Evolutionary conservation across 2,329 filamentous ascomycete species (phyloP).

Genomic region (Capronia americana): DNA sequence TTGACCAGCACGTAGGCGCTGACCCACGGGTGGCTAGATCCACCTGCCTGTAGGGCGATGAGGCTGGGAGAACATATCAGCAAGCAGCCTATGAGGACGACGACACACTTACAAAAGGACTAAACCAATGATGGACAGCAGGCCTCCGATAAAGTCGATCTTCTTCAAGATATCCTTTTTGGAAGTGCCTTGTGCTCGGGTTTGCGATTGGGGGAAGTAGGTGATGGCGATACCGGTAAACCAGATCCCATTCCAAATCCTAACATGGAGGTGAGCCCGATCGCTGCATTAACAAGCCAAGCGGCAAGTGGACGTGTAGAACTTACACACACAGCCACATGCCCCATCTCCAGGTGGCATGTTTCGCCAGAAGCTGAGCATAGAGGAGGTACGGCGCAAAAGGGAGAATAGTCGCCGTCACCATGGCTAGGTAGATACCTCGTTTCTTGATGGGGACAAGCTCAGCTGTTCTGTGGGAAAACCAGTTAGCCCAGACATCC

Average conservation of each 20-base stretch:
- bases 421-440: slow-evolving; percentile 22
- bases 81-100: neutral
- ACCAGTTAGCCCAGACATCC: too few relatives aligned
- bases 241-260: slow-evolving; percentile 16
- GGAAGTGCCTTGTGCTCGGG: slow-evolving; percentile 3
- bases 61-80: neutral
- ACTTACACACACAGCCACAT: too few relatives aligned
- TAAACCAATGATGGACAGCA: slow-evolving; percentile 11
- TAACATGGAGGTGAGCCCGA: neutral
- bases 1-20: slow-evolving; percentile 13
- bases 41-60: slow-evolving; percentile 4
- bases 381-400: slow-evolving; percentile 24
- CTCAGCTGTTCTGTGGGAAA: slow-evolving; percentile 15
- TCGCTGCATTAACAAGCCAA: too few relatives aligned
- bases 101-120: slow-evolving; percentile 11
- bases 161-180: neutral
- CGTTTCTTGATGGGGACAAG: slow-evolving; percentile 28
- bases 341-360: slow-evolving; percentile 18
- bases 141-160: slow-evolving; percentile 12
- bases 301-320: too few relatives aligned
- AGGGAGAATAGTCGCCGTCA: slow-evolving; percentile 23
- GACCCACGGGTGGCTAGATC: neutral
- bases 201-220: slow-evolving; percentile 15
- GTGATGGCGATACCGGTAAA: slow-evolving; percentile 4
- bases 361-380: slow-evolving; percentile 10